Evolutionary conservation across 352 stramenopile genomes (phyloP), one percentile per base, ranked within the genome.

Genomic region (Phytophthora kernoviae): DNA sequence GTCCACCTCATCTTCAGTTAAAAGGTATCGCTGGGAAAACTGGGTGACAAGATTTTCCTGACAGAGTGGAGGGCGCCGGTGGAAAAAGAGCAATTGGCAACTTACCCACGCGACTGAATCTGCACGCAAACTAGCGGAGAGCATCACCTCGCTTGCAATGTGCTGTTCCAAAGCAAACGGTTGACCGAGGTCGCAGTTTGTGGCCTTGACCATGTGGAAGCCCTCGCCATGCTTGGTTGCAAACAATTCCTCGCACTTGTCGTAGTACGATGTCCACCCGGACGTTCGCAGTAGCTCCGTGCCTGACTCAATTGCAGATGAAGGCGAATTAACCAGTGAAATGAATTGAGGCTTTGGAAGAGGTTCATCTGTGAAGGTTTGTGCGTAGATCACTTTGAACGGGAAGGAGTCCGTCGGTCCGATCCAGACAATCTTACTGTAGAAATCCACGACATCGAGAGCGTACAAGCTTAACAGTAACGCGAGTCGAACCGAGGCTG

Each of bases 51-150:
- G 27, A 43, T 75, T 79, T 42, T 86, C 77, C 53, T 85, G 77
- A 42, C 81, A 91, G 4, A 91, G 33, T 4, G 66, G 68, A 1
- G 81, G 81, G 20, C 75, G 70, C 4, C 77, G 72, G 9, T 87
- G 54, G 26, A 81, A 61, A 32, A 73, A 82, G 1, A 91, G 52
- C 34, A 88, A 46, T 47, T 84, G 78, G 21, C 81, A 91, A 15
- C 67, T 77, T 9, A 65, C 65, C 78, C 79, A 91, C 8, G 75
- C 75, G 20, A 88, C 51, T 0, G 79, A 69, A 52, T 91, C 81
- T 12, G 73, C 75, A n/a, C 77, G 66, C 10, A 77, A 26, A 50
- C 64, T 81, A 33, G 77, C 44, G 0, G 52, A 68, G 9, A 88
- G 55, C 17, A 85, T 45, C 2, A 88, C 33, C n/a, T 85, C 70